Base-by-base conservation (phyloP, 2,329 filamentous ascomycete genomes). In the Chaetoscypha palmicola region DNA sequence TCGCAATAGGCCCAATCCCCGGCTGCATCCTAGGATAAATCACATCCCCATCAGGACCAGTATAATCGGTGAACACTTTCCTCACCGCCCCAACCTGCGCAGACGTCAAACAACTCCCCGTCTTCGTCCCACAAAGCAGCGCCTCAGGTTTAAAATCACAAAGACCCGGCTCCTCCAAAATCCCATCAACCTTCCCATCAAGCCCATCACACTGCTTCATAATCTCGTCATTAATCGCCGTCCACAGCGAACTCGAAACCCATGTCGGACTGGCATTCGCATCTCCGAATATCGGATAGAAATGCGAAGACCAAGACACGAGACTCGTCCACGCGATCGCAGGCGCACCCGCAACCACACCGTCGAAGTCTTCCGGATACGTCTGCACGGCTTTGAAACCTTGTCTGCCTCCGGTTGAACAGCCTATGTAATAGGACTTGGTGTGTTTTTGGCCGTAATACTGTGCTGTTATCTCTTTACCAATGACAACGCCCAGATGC, bases 1-100 rank as follows among this genome's bases (percentile, higher is more conserved):
- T 19, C 3, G 39, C 39, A 16, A 35, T 10, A 16, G 19, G 8
- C 21, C 35, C 39, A 10, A 26, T 16, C 14, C 38, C 38, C 11
- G 38, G 33, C 28, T 40, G 23, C 40, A 61, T 66, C n/a, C 67
- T 63, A 2, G 73, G 72, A 54, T 69, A 76, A 12, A 74, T 63
- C 1, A 75, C 57, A 3, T 62, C 60, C 34, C 71, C 71, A 28
- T 68, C 57, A 4, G 58, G 60, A 43, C 66, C 61, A 49, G 65
- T 62, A 23, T 72, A 64, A 30, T 67, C 66, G 10, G 59, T 58
- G 54, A 67, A 70, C 12, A 70, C 61, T 1, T 64, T 51, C 30
- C 65, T 60, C 11, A 74, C 68, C 0, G 66, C 69, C 5, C 61
- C 49, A 32, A 68, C 62, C 56, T 75, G 71, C 0, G 57, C 58